These are phyloP conservation scores for Scheffersomyces amazonensis DNA, from an alignment of 805 yeast genomes.

Conservation along the genomic window DNA sequence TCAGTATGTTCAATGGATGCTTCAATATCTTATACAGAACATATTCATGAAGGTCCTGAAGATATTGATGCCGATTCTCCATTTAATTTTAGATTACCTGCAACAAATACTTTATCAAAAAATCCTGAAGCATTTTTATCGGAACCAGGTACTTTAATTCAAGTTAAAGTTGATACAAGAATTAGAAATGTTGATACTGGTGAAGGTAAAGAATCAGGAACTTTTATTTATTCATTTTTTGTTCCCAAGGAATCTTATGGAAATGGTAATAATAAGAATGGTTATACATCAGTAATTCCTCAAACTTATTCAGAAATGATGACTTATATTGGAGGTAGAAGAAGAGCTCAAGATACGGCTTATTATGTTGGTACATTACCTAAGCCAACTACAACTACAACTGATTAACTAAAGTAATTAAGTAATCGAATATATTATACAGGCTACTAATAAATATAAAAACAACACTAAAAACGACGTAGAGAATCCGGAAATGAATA, in stretches of 20 bases:
- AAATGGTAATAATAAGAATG: slow-evolving; percentile 42
- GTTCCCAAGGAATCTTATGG: slow-evolving; percentile 59
- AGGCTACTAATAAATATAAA: no score
- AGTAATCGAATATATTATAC: background rate
- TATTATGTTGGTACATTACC: slow-evolving; percentile 48
- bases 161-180: slow-evolving; percentile 82
- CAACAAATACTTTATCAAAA: slow-evolving; percentile 53
- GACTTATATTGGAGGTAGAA: slow-evolving; percentile 84
- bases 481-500: slow-evolving; percentile 1
- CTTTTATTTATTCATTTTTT: slow-evolving; percentile 85
- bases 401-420: background rate
- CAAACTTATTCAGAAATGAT: slow-evolving; percentile 90
- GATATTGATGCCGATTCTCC: slow-evolving; percentile 27
- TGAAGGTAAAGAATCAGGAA: slow-evolving; percentile 70
- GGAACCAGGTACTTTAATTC: slow-evolving; percentile 83
- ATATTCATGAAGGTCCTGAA: slow-evolving; percentile 44
- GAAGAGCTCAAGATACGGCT: slow-evolving; percentile 85
- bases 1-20: slow-evolving; percentile 83
- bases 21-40: slow-evolving; percentile 82
- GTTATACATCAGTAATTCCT: slow-evolving; percentile 78
- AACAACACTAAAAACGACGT: no score
- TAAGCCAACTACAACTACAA: no score
- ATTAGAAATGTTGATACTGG: slow-evolving; percentile 68
- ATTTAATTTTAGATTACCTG: slow-evolving; percentile 52
- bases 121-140: slow-evolving; percentile 59